Conservation (phyloP, 306 rosid genomes). For the Phaseolus lunatus region DNA sequence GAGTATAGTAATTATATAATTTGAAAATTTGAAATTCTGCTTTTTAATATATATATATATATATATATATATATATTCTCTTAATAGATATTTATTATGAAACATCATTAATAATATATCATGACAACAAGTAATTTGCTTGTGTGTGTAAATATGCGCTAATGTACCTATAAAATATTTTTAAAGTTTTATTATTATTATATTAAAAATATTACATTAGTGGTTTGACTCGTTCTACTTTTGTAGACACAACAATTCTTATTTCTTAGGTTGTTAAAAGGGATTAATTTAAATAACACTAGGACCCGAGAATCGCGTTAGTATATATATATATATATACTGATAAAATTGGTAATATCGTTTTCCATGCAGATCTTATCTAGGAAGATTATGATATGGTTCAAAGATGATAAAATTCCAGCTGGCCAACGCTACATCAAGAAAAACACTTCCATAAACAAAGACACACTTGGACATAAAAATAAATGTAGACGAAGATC, state of each 20-base stretch:
- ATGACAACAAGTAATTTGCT: too few relatives aligned
- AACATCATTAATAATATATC: too few relatives aligned
- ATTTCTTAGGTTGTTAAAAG: not conserved
- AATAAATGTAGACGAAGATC: not conserved
- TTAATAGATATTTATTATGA: too few relatives aligned
- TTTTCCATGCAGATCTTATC: slow-evolving; percentile 59
- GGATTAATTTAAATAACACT: slow-evolving; percentile 34
- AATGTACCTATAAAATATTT: not conserved
- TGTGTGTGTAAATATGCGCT: not conserved
- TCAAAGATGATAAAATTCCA: slow-evolving; percentile 38
- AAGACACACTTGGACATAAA: not conserved
- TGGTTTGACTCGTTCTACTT: not conserved
- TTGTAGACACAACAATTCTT: not conserved
- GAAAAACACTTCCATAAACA: not conserved
- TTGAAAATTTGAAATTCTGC: too few relatives aligned
- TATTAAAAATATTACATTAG: too few relatives aligned
- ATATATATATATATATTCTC: too few relatives aligned
- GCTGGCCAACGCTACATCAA: slow-evolving; percentile 43
- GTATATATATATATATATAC: slow-evolving; percentile 21
- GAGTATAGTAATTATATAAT: too few relatives aligned
- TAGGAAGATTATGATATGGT: slow-evolving; percentile 27
- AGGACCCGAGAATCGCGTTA: slow-evolving; percentile 65
- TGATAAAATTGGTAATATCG: slow-evolving; percentile 45
- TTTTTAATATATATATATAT: too few relatives aligned
- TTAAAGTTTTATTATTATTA: not conserved